Evolutionary conservation across 176 grass and related monocot species (phyloP), one percentile per base, ranked within the genome.

Genomic region (Oryza coarctata): DNA sequence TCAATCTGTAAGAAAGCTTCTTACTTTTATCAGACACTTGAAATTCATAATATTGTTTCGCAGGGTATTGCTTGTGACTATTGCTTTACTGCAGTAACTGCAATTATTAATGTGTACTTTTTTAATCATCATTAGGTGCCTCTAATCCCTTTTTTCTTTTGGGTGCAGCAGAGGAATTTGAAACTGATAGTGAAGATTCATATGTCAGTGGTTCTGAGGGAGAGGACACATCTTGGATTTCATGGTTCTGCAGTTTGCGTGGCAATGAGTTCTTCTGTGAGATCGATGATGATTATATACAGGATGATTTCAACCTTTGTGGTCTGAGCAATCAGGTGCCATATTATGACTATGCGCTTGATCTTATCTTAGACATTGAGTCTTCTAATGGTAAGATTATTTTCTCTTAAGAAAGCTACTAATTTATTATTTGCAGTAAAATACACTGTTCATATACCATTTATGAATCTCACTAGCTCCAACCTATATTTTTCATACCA

Each of bases 191-290:
- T 81, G 94, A 94, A 92, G 90, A 94, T 73, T 97, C 94, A 83
- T 90, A 94, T 70, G 90, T 97, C 79, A 97, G 94, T 35, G 92
- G 94, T 71, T 94, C 90, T 55, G 94, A 94, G 34, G 92, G 92
- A 68, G 94, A 94, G 80, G 94, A 94, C 58, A 92, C 92, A 83
- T 94, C 94, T 40, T 97, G 94, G 94, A 97, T 97, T 74, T 87
- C 94, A 73, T 97, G 94, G 94, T 97, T 97, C 71, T 97, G 94
- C 63, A 94, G 87, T 71, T 82, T 94, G 80, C 82, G 92, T 65
- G 94, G 94, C 68, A 94, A 97, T 77, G 94, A 97, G 69, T 97
- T 97, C 88, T 97, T 94, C 83, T 97, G 94, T 35, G 94, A 97
- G 88, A 91, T 97, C 3, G 94, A 97, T 77, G 94, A 97, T 44